Evolutionary conservation across 805 yeast genomes (phyloP), one percentile per base, ranked within the genome.

Genomic region (Metschnikowia vanudenii): DNA sequence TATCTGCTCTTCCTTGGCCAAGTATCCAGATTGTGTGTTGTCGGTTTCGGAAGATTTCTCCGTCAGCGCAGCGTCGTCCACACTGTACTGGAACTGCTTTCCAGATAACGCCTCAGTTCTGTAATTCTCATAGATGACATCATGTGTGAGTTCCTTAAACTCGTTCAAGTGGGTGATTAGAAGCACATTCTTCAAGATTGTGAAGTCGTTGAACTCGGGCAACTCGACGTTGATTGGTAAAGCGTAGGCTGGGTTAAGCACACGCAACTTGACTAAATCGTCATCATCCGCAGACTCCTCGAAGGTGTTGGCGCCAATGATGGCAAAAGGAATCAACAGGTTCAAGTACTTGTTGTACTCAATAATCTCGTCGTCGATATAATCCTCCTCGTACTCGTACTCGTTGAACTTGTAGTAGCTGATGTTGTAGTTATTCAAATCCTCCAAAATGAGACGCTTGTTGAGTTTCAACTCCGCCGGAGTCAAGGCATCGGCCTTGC

Each of bases 61-160:
- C 14, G 32, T 46, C 40, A 37, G 46, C 17, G 22, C 19, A 24
- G 39, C 45, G 36, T 53, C 54, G 45, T 58, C 68, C 32, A 55
- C 51, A 41, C 50, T 60, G 53, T 74, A 72, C 47, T 70, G 70
- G 63, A 73, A 71, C 60, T 64, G 71, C 50, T 81, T 84, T 26
- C 86, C 84, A 24, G 88, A 81, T 52, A 87, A 76, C 14, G 91
- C 90, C 60, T 83, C 89, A 9, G 96, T 87, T 76, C 97, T 84
- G 68, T 90, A 90, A 62, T 82, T 84, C 66, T 90, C 97, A 65
- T 90, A 90, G 53, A 90, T 71, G 34, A 83, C 78, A 63, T 89
- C 96, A 63, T 87, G 95, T 7, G 97, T 90, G 59, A 80, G 76
- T 58, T 90, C 97, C 68, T 88, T 88, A 66, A 90, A 81, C 62